Percentiles rank a stretch among this genome's conserved stretches.
Evolutionary conservation across 495 filamentous ascomycete genomes (phyloP).

Genomic region (Penicillium chermesinum): DNA sequence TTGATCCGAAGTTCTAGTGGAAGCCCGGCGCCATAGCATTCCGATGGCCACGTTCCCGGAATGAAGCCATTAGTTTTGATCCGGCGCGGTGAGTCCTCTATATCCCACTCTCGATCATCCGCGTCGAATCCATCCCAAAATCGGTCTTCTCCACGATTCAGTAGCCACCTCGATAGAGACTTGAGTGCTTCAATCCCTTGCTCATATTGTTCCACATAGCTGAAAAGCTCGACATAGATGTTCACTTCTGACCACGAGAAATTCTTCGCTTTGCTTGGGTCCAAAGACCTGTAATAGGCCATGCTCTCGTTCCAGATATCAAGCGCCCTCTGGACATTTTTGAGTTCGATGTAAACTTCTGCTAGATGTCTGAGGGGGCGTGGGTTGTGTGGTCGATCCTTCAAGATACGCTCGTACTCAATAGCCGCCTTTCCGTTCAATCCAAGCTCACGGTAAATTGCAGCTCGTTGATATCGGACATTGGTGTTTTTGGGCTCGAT

Average conservation of each 20-base stretch:
- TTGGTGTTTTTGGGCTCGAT: slow-evolving; percentile 54
- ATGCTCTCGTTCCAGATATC: slow-evolving; percentile 59
- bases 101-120: slow-evolving; percentile 93
- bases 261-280: slow-evolving; percentile 42
- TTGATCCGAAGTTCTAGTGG: slow-evolving; percentile 83
- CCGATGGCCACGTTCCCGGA: slow-evolving; percentile 47
- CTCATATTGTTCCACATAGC: slow-evolving; percentile 52
- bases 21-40: slow-evolving; percentile 67
- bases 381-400: slow-evolving; percentile 52
- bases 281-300: slow-evolving; percentile 43
- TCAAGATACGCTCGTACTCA: slow-evolving; percentile 62
- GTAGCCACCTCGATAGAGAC: slow-evolving; percentile 69
- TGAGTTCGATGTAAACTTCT: slow-evolving; percentile 56
- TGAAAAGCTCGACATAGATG: slow-evolving; percentile 76
- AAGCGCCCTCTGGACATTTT: slow-evolving; percentile 52
- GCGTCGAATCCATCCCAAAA: slow-evolving; percentile 73
- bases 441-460: slow-evolving; percentile 53
- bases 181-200: slow-evolving; percentile 65
- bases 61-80: slow-evolving; percentile 52
- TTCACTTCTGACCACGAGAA: slow-evolving; percentile 82
- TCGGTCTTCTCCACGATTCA: slow-evolving; percentile 65
- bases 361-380: slow-evolving; percentile 59
- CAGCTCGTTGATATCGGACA: slow-evolving; percentile 56
- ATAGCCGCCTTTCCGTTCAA: slow-evolving; percentile 50
- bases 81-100: slow-evolving; percentile 61